phyloP scores from a whole-genome alignment of 2,329 filamentous ascomycete species.

The Chaetomium globosum region DNA sequence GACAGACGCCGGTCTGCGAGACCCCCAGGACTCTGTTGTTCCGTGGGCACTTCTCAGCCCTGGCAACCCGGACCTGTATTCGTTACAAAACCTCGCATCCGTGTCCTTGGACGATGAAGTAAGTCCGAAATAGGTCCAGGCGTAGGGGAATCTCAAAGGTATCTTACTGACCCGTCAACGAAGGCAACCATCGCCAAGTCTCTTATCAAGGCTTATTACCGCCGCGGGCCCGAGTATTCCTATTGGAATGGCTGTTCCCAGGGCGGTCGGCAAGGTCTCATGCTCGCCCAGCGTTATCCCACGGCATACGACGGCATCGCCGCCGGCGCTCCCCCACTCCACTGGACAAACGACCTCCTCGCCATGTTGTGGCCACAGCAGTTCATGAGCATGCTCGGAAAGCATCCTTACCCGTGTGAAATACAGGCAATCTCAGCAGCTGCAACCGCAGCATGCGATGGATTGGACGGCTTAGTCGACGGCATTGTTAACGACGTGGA shows the following conservation, averaged over 20 bases:
- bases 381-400: background rate
- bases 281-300: conserved; percentile 54
- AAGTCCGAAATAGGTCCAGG: conserved; percentile 30
- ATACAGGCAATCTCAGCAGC: background rate
- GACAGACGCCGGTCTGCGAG: conserved; percentile 37
- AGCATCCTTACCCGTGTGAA: background rate
- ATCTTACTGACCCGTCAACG: background rate
- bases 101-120: conserved; percentile 29
- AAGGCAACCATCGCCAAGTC: conserved; percentile 49
- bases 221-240: conserved; percentile 47
- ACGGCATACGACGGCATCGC: conserved; percentile 58
- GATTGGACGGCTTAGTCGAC: background rate
- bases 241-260: conserved; percentile 60
- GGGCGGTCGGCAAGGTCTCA: conserved; percentile 58
- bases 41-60: conserved; percentile 35
- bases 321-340: conserved; percentile 49
- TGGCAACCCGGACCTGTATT: conserved; percentile 36
- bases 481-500: background rate
- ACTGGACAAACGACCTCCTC: conserved; percentile 38
- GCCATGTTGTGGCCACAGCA: conserved; percentile 41
- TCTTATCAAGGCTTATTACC: conserved; percentile 53
- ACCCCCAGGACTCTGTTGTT: background rate
- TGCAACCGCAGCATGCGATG: background rate
- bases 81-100: conserved; percentile 34
- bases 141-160: background rate